Evolutionary conservation across 768 basidiomycete species (phyloP).

Genomic region (Boletus rufocinnamomeus): DNA sequence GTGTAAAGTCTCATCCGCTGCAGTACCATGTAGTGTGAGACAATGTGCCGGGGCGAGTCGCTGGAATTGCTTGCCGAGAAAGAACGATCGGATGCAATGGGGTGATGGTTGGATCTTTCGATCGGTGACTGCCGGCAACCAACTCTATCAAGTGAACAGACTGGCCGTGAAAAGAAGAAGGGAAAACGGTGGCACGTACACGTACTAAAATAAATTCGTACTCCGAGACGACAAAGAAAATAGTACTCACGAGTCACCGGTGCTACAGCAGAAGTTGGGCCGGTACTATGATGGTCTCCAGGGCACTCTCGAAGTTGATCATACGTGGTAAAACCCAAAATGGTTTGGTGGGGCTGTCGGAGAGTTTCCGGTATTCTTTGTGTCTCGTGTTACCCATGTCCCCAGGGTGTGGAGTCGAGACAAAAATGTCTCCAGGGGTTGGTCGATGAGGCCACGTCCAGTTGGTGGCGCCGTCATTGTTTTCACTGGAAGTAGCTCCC

Average conservation of each 20-base stretch:
- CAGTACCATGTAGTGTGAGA: neutral
- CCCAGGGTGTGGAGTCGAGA: neutral
- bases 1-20: neutral
- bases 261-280: neutral
- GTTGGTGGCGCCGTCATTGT: neutral
- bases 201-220: neutral
- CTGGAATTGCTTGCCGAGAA: neutral
- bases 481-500: neutral
- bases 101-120: neutral
- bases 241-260: neutral
- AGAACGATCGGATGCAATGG: neutral
- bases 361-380: neutral
- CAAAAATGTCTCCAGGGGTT: constrained; percentile 1
- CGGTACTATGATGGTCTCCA: neutral
- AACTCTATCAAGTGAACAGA: neutral
- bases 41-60: neutral
- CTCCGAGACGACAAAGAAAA: neutral
- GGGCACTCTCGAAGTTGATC: neutral
- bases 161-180: neutral
- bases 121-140: neutral
- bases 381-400: neutral
- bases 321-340: neutral
- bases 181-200: neutral
- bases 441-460: too few species aligned
- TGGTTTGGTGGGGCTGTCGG: neutral